These are phyloP conservation scores for Solioccasus polychromus DNA, from an alignment of 768 basidiomycete species.

Conservation along the genomic window DNA sequence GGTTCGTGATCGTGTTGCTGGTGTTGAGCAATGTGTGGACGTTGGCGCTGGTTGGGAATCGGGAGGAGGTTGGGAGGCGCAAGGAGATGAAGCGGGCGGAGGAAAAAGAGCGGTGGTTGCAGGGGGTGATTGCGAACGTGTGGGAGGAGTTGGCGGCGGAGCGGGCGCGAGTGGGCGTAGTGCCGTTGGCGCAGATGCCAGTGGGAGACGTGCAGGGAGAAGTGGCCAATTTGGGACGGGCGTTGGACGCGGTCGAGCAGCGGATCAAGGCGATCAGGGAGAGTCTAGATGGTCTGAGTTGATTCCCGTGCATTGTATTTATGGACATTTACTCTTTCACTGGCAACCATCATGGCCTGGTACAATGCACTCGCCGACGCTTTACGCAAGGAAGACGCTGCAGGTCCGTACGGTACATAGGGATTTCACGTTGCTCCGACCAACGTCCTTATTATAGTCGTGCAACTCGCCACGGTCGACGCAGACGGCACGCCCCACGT, in stretches of 20 bases:
- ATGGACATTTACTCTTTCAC: too few species aligned
- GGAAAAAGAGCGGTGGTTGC: constrained; percentile 74
- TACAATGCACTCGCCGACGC: constrained; percentile 44
- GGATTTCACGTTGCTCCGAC: background rate
- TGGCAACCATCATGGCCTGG: constrained; percentile 43
- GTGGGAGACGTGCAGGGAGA: constrained; percentile 44
- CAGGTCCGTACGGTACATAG: constrained; percentile 26
- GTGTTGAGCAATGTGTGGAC: constrained; percentile 82
- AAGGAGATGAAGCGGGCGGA: constrained; percentile 53
- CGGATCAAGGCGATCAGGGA: constrained; percentile 49
- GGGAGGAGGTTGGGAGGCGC: constrained; percentile 42
- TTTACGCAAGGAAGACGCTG: constrained; percentile 34
- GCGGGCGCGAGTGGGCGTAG: constrained; percentile 29
- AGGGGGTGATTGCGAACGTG: constrained; percentile 66
- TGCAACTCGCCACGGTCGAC: constrained; percentile 45
- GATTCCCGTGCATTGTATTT: too few species aligned
- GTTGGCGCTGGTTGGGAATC: constrained; percentile 44
- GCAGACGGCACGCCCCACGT: constrained; percentile 48
- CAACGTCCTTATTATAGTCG: constrained; percentile 36
- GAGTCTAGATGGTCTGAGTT: constrained; percentile 36
- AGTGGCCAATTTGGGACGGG: constrained; percentile 42
- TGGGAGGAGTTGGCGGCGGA: constrained; percentile 65
- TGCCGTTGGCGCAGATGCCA: constrained; percentile 18
- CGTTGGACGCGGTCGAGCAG: constrained; percentile 58
- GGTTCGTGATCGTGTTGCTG: constrained; percentile 67